Base-by-base conservation (phyloP, 2,329 filamentous ascomycete genomes). In the Trichoderma cornu-damae region DNA sequence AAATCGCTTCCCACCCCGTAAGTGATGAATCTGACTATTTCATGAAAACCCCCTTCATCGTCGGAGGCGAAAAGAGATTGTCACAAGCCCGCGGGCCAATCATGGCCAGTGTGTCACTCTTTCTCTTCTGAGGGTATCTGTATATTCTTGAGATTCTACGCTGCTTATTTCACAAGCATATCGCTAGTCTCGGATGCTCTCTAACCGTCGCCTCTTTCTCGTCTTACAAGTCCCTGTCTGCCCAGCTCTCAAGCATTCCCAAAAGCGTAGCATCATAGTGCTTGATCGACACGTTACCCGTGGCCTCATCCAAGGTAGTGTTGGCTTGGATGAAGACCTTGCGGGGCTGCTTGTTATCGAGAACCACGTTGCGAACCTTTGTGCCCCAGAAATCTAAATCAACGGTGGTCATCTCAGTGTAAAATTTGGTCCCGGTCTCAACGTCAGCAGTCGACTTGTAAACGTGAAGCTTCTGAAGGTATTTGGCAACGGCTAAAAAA, bases 241-340 rank as follows among this genome's bases (percentile, higher is more conserved):
- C 87, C 79, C 83, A 95, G 72, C 89, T 94, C 77, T 89, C 80
- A 61, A 96, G 86, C 77, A 97, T 85, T 5, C 92, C 92, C 70
- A 88, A 82, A 6, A 86, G 76, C 5, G 84, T 89, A 1, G 91
- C 81, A 64, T 95, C 89, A 72, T 96, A 96, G 75, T 96, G 90
- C 75, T 86, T 89, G 72, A 96, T 73, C 12, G 78, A 80, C 28
- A 95, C 89, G 69, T 85, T 82, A 58, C 88, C 89, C 0, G 80
- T 83, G 11, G 80, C 75, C 69, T 83, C 80, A 61, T 87, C 83
- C 38, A 94, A 68, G 57, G 86, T 80, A 0, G 93, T 96, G 72
- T 96, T 97, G 59, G 90, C 90, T 76, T 96, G 92, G 54, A 96
- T 90, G 75, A 96, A 96, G 43, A 96, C 87, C 77, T 92, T 92